Base-by-base conservation (phyloP, 805 yeast genomes). In the Zygosaccharomyces gambellarensis region DNA sequence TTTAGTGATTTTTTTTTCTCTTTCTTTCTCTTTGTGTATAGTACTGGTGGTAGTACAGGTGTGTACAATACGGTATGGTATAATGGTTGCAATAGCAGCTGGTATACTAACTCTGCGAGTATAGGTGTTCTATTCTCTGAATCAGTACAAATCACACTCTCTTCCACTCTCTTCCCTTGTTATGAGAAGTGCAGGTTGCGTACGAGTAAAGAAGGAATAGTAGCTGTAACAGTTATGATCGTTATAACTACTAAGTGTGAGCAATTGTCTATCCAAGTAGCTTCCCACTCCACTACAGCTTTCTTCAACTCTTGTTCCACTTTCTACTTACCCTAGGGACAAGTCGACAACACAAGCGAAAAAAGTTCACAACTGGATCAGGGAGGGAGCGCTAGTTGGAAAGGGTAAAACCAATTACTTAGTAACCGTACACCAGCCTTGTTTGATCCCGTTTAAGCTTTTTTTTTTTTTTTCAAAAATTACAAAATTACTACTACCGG, bases 401-500 rank as follows among this genome's bases (percentile, higher is more conserved):
- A 42, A 42, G 34, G 45, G 45, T 30, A 42, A 29, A 28, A 31
- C 28, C 38, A 23, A 30, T 42, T 42, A 28, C 45, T 42, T 42
- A 42, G 32, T 42, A 42, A 42, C 45, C 45, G 45, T 42, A 42
- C 45, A 42, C 45, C 45, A 42, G 45, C 45, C 30, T 30, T 22
- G 45, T 42, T 42, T 42, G 45, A 42, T 42, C 45, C 45, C 36
- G 29, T 42, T 42, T 30, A 42, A 27, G 29, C 25, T 42, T 42
- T 42, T 41, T 42, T 42, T 42, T 41, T 42, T 42, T 42, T 30
- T 27, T 40, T 19, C 21, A 11, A 27, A 14, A 9, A 14, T 25
- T 10, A 19, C 7, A 27, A 27, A 9, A 27, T 25, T 42, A 22
- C 36, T 34, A 42, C 45, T 23, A 34, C 45, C 27, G 32, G 45